Conservation (phyloP, 257 asterid genomes). For the Solanum okadae region DNA sequence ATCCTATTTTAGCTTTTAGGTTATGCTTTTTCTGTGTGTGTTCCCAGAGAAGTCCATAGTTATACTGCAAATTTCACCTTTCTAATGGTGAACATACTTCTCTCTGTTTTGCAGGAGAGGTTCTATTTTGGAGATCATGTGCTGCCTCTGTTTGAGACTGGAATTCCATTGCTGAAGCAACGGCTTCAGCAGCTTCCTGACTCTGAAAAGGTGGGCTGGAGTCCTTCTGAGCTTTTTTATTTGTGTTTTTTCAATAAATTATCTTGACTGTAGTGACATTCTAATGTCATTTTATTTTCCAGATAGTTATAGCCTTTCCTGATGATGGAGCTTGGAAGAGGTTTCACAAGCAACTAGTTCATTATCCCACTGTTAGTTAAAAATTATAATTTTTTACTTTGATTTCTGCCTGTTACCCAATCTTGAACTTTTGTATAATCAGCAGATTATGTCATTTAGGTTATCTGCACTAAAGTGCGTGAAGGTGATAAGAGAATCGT, state of each 20-base stretch:
- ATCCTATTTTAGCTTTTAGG: background rate
- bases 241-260: background rate
- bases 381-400: background rate
- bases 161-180: slow-evolving; percentile 80
- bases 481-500: slow-evolving; percentile 94
- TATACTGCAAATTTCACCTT: background rate
- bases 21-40: background rate
- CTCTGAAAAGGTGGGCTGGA: slow-evolving; percentile 48
- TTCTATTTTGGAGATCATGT: slow-evolving; percentile 83
- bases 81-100: background rate
- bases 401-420: background rate
- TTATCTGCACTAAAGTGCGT: slow-evolving; percentile 91
- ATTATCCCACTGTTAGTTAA: slow-evolving; percentile 61
- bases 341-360: slow-evolving; percentile 74
- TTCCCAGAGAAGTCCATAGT: background rate
- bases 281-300: slow-evolving; percentile 5
- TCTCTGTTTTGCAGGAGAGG: slow-evolving; percentile 58
- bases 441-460: slow-evolving; percentile 24
- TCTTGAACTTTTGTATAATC: background rate
- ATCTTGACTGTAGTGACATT: background rate
- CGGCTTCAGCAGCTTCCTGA: slow-evolving; percentile 69
- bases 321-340: slow-evolving; percentile 99
- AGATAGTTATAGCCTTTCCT: slow-evolving; percentile 93
- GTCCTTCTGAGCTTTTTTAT: background rate
- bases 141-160: slow-evolving; percentile 88